A percentile compares a stretch with the other conserved stretches of the same genome.
These are phyloP conservation scores for Dimargaris xerosporica DNA, from an alignment of 192 early-diverging fungal species.

Conservation along the genomic window DNA sequence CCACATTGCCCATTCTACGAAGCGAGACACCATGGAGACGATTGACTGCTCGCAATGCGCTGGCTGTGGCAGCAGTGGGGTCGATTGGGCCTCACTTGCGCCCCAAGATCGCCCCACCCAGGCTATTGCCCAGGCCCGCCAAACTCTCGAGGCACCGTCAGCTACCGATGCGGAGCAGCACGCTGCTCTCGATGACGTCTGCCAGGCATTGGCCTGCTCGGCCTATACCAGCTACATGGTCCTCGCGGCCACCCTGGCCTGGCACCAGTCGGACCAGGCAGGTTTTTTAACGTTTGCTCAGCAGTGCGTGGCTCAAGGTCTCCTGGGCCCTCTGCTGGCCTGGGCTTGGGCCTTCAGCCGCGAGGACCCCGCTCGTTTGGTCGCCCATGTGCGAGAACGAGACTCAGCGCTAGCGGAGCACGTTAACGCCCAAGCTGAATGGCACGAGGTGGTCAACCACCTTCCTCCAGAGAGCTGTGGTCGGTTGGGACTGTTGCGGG, in stretches of 20 bases:
- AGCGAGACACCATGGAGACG: background rate
- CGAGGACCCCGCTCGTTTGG: background rate
- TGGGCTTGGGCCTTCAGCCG: background rate
- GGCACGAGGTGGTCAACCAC: background rate
- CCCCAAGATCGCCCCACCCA: background rate
- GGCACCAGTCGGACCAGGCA: background rate
- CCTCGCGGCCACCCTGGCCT: background rate
- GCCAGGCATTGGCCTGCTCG: background rate
- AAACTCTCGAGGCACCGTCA: background rate
- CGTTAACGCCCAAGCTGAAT: slow-evolving; percentile 1
- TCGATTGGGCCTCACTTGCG: background rate
- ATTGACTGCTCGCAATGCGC: slow-evolving; percentile 4
- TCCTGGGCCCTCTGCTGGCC: background rate
- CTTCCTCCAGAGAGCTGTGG: background rate
- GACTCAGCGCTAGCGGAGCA: background rate
- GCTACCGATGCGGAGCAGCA: background rate
- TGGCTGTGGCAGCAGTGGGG: slow-evolving; percentile 3
- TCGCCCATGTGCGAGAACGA: background rate
- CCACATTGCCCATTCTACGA: background rate
- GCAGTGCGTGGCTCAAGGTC: background rate
- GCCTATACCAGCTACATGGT: slow-evolving; percentile 1
- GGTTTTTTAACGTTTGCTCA: background rate
- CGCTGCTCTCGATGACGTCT: background rate
- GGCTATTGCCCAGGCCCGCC: background rate
- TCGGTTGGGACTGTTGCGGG: too few species aligned